Evolutionary conservation across 2,329 filamentous ascomycete genomes (phyloP).

Genomic region (Colletotrichum aenigma): DNA sequence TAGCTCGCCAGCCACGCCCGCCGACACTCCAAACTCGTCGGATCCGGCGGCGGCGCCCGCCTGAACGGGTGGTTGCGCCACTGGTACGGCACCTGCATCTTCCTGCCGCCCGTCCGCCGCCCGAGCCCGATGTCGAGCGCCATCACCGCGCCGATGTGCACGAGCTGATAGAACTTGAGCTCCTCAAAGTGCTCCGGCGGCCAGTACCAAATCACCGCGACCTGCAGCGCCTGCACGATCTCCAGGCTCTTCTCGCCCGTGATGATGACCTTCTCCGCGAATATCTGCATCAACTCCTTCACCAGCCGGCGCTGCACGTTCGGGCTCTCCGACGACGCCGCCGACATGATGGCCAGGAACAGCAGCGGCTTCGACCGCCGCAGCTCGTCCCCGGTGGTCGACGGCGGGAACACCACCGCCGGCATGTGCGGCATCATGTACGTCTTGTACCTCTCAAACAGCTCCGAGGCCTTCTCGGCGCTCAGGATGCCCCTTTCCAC

Average conservation of each 20-base stretch:
- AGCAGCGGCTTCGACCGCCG: conserved; percentile 66
- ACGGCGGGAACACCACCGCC: conserved; percentile 62
- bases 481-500: conserved; percentile 65
- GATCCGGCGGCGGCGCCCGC: conserved; percentile 50
- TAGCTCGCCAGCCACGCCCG: conserved; percentile 66
- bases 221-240: conserved; percentile 77
- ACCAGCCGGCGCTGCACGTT: conserved; percentile 65
- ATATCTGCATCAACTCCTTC: conserved; percentile 71
- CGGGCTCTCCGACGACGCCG: conserved; percentile 62
- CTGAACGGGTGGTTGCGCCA: conserved; percentile 48
- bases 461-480: conserved; percentile 55
- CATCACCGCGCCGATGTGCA: conserved; percentile 82
- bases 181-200: conserved; percentile 84
- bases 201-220: conserved; percentile 84
- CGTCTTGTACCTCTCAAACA: conserved; percentile 64
- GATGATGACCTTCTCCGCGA: conserved; percentile 77
- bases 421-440: conserved; percentile 67
- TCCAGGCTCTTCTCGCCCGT: conserved; percentile 83
- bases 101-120: conserved; percentile 38
- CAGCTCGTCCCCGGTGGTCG: conserved; percentile 58
- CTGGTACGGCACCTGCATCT: conserved; percentile 22
- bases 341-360: conserved; percentile 74
- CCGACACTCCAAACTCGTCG: conserved; percentile 58
- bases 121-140: conserved; percentile 83
- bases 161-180: conserved; percentile 87